phyloP scores from a whole-genome alignment of 2,329 filamentous ascomycete genomes.

The Davidsoniella virescens region DNA sequence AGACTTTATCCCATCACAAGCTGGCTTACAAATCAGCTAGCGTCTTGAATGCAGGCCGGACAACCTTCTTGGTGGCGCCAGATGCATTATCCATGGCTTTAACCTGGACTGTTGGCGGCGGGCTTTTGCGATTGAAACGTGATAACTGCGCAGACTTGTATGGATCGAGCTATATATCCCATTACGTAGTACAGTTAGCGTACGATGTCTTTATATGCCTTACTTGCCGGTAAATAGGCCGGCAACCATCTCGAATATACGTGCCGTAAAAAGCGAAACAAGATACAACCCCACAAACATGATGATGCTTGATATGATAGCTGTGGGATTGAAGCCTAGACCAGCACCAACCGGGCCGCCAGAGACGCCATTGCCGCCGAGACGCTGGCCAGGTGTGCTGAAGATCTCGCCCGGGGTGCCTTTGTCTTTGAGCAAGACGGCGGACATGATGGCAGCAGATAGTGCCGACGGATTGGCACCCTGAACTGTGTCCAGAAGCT shows the following conservation, averaged over 20 bases:
- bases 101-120: conserved; percentile 15
- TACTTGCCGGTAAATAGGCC: not conserved
- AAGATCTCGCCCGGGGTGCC: conserved; percentile 33
- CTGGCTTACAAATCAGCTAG: conserved; percentile 33
- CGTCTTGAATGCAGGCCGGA: conserved; percentile 31
- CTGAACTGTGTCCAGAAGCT: conserved; percentile 56
- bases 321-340: conserved; percentile 22
- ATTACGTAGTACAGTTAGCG: not conserved
- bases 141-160: conserved; percentile 45
- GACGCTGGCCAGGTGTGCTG: conserved; percentile 37
- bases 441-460: conserved; percentile 58
- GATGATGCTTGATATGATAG: conserved; percentile 29
- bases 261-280: conserved; percentile 42
- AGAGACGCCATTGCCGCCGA: conserved; percentile 28
- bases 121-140: conserved; percentile 37
- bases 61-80: conserved; percentile 18
- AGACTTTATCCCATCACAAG: not conserved
- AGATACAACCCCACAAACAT: conserved; percentile 46
- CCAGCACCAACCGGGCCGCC: conserved; percentile 15
- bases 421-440: conserved; percentile 34
- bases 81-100: conserved; percentile 14
- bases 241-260: conserved; percentile 17
- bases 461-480: conserved; percentile 69
- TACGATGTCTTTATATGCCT: not conserved
- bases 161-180: conserved; percentile 35